Evolutionary conservation across 1,284 basidiomycete genomes (phyloP).

Genomic region (Phylloporus gajari): DNA sequence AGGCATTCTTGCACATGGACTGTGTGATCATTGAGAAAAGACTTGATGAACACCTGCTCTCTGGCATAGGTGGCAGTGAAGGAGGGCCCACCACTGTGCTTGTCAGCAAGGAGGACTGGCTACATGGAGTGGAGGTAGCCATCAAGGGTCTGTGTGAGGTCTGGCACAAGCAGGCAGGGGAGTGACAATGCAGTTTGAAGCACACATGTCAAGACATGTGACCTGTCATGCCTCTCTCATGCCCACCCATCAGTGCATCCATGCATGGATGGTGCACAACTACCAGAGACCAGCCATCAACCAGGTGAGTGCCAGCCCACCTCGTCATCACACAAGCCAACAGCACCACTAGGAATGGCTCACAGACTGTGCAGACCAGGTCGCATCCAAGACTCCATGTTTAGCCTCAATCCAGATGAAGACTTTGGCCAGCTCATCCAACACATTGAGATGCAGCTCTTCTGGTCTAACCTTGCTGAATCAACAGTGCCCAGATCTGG

Average conservation of each 20-base stretch:
- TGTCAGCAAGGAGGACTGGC: slow-evolving; percentile 84
- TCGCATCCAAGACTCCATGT: slow-evolving; percentile 61
- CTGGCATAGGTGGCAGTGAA: slow-evolving; percentile 53
- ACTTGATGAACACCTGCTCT: slow-evolving; percentile 32
- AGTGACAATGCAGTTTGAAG: slow-evolving; percentile 31
- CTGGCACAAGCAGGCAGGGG: slow-evolving; percentile 87
- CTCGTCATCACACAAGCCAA: not conserved
- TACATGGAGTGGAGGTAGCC: slow-evolving; percentile 84
- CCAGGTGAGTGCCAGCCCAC: slow-evolving; percentile 50
- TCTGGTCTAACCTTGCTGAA: slow-evolving; percentile 73
- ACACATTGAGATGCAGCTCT: slow-evolving; percentile 70
- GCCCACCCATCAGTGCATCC: slow-evolving; percentile 36
- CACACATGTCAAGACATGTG: slow-evolving; percentile 29
- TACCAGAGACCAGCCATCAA: slow-evolving; percentile 68
- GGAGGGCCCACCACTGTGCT: slow-evolving; percentile 63
- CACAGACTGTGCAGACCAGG: slow-evolving; percentile 72
- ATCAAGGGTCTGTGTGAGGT: slow-evolving; percentile 80
- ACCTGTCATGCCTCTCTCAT: slow-evolving; percentile 23
- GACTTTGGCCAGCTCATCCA: slow-evolving; percentile 61
- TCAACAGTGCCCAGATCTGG: slow-evolving; percentile 77
- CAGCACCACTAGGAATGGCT: slow-evolving; percentile 70
- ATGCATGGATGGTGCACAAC: slow-evolving; percentile 56
- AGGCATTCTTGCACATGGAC: slow-evolving; percentile 75
- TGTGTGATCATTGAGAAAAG: slow-evolving; percentile 38
- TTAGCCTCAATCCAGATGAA: slow-evolving; percentile 54